Evolutionary conservation across 2,329 filamentous ascomycete genomes (phyloP).

Genomic region (Orbilia oligospora): DNA sequence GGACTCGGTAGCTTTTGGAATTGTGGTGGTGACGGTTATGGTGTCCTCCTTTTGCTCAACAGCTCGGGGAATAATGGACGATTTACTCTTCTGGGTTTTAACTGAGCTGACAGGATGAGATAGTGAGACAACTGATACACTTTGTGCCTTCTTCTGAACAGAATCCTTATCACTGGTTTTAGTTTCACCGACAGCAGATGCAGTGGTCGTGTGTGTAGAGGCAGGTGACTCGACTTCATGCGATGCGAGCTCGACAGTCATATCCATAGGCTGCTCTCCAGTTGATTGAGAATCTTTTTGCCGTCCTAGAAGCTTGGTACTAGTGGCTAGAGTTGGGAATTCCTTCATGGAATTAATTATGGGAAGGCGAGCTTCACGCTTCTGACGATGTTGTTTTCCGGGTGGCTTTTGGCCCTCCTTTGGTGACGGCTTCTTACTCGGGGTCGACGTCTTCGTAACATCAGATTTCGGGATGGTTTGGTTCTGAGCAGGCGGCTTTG

Average conservation of each 20-base stretch:
- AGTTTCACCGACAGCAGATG: neutral
- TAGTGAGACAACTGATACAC: neutral
- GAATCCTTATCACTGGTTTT: slow-evolving; percentile 5
- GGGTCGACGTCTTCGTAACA: neutral
- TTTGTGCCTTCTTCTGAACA: neutral
- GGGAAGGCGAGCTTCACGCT: slow-evolving; percentile 5
- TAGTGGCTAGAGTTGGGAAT: slow-evolving; percentile 38
- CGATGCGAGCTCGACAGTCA: slow-evolving; percentile 9
- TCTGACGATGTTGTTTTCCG: slow-evolving; percentile 5
- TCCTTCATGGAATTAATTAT: slow-evolving; percentile 34
- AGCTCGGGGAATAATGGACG: neutral
- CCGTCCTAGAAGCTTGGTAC: slow-evolving; percentile 10
- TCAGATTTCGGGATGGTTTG: neutral
- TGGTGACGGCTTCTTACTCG: neutral
- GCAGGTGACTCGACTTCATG: neutral
- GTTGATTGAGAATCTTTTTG: neutral
- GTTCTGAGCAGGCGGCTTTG: neutral
- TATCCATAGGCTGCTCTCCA: neutral
- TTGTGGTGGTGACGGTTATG: too few relatives aligned
- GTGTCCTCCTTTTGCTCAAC: neutral
- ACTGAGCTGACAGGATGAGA: neutral
- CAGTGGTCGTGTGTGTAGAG: neutral
- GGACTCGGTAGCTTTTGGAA: neutral
- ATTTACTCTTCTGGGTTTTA: neutral
- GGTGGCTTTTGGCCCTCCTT: slow-evolving; percentile 30